These are phyloP conservation scores for Daldinia bambusicola DNA, from an alignment of 495 filamentous ascomycete species.

Conservation along the genomic window DNA sequence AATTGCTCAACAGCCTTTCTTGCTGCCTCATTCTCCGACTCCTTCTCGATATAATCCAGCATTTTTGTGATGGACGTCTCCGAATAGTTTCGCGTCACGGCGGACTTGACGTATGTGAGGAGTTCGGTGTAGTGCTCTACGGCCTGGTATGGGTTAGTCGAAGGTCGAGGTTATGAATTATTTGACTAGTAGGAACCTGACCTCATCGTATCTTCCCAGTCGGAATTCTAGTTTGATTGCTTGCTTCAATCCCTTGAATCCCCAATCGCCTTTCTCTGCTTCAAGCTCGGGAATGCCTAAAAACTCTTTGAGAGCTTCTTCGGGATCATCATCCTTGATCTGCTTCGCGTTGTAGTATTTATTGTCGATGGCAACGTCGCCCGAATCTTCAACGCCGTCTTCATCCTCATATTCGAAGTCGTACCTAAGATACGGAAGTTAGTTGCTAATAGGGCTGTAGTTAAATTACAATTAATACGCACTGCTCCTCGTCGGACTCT, in stretches of 20 bases:
- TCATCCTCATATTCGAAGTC: conserved; percentile 96
- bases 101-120: conserved; percentile 95
- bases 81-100: conserved; percentile 97
- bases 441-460: neutral
- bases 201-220: conserved; percentile 83
- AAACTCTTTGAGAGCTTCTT: conserved; percentile 92
- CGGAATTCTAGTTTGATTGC: conserved; percentile 97
- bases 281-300: conserved; percentile 85
- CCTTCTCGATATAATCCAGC: conserved; percentile 97
- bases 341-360: conserved; percentile 99
- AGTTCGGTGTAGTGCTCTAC: conserved; percentile 96
- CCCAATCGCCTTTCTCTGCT: conserved; percentile 93
- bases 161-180: conserved; percentile 2
- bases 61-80: conserved; percentile 99
- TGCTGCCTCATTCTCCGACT: conserved; percentile 79
- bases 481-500: conserved; percentile 89
- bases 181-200: conserved; percentile 50
- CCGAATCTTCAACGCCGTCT: conserved; percentile 82
- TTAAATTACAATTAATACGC: neutral
- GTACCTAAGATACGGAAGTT: conserved; percentile 47
- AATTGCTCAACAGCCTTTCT: conserved; percentile 93
- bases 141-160: conserved; percentile 66
- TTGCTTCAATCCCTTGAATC: conserved; percentile 97
- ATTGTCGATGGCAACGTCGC: conserved; percentile 96
- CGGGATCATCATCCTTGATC: conserved; percentile 85